These are phyloP conservation scores for Chloropicon primus DNA, from an alignment of 139 green algal species.

Conservation along the genomic window DNA sequence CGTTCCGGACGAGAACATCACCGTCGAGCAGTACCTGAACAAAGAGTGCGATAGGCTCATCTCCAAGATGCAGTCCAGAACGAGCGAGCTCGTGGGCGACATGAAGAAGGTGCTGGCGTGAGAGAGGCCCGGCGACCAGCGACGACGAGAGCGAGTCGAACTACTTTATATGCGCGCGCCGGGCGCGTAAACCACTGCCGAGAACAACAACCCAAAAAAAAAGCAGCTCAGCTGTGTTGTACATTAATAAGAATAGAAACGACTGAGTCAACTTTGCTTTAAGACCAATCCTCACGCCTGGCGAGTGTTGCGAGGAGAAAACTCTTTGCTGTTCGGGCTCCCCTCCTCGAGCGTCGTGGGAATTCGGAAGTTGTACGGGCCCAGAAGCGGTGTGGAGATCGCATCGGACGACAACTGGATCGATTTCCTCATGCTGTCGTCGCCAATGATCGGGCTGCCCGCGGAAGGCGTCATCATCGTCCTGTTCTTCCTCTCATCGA, in stretches of 20 bases:
- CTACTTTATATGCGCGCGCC: too few relatives aligned
- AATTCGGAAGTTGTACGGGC: neutral
- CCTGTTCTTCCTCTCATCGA: neutral
- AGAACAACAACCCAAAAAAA: too few relatives aligned
- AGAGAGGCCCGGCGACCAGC: too few relatives aligned
- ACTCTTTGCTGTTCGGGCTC: neutral
- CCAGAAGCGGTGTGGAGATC: neutral
- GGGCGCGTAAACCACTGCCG: too few relatives aligned
- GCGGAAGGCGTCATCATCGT: neutral
- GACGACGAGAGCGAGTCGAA: too few relatives aligned
- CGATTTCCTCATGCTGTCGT: neutral
- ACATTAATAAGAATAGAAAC: too few relatives aligned
- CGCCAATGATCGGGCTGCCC: neutral
- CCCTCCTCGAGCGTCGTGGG: neutral
- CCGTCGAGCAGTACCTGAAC: constrained; percentile 22
- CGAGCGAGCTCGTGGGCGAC: neutral
- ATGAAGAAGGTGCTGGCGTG: neutral
- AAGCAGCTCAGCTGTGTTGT: too few relatives aligned
- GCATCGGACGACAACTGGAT: neutral
- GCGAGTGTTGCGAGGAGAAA: neutral
- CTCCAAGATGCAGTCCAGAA: neutral
- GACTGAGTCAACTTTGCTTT: too few relatives aligned
- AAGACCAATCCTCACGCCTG: neutral
- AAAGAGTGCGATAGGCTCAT: constrained; percentile 10
- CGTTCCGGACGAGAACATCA: constrained; percentile 8